Base-by-base conservation (phyloP, 768 basidiomycete genomes). In the Auricularia sp. region DNA sequence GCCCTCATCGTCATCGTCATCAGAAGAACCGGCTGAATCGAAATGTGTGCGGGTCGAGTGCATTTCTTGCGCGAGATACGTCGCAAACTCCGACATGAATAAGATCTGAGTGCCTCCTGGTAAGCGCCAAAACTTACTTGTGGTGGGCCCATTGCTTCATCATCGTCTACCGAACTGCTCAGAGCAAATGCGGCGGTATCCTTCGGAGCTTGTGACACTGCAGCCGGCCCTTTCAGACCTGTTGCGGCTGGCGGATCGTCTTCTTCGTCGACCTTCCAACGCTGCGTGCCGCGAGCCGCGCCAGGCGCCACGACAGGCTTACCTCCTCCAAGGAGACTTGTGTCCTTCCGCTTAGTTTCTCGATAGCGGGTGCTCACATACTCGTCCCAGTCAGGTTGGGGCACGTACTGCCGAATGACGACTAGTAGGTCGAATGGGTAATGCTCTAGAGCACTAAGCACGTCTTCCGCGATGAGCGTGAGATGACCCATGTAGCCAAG, bases 401-500 rank as follows among this genome's bases (percentile, higher is more conserved):
- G 90, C 36, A 89, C 88, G 66, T 84, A 86, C 61, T 80, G 78
- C 56, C 83, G 79, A 66, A 97, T 83, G 65, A 80, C 76, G 1
- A 80, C 78, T 33, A 85, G 82, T 29, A 97, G 80, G 36, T 94
- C 92, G 16, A 83, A 79, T 0, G 95, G 93, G 76, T 92, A 94
- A 63, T 90, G 87, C 24, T 92, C 88, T 66, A 98, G 82, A 8
- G 95, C 90, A 65, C 86, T 85, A 72, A 97, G 88, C 21, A 97
- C 87, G 71, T 98, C 96, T 75, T 98, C 97, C 0, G 94, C 88
- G 69, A 99, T 93, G 68, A 98, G 85, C 13, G 90, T 91, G 16
- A 98, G 82, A 74, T 99, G 95, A 0, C 96, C 96, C 96, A 98
- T 98, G 76, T 92, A 96, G 2, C 94, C 95, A 54, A 96, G 75